Conservation (phyloP, 345 rosid species). For the Moringa oleifera region DNA sequence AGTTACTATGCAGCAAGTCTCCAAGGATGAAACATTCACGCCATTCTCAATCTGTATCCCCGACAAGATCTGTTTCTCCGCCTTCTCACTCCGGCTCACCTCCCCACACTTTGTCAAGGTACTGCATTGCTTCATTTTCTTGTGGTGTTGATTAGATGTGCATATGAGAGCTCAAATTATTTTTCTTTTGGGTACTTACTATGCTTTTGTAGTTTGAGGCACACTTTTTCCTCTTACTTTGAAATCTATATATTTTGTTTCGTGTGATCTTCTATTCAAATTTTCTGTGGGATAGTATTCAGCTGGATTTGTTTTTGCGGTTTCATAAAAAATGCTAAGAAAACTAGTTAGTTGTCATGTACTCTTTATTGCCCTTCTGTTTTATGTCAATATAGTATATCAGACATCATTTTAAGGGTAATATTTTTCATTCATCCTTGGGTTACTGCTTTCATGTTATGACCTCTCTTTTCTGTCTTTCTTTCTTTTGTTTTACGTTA, state of each 20-base stretch:
- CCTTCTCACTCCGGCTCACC: conserved; percentile 40
- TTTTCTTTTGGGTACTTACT: too few relatives aligned
- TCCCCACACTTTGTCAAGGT: conserved; percentile 53
- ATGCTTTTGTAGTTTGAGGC: too few relatives aligned
- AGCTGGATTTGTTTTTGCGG: too few relatives aligned
- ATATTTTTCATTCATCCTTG: too few relatives aligned
- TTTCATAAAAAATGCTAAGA: too few relatives aligned
- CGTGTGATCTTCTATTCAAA: too few relatives aligned
- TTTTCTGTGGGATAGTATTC: too few relatives aligned
- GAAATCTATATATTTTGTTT: too few relatives aligned
- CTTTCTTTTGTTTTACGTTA: not conserved
- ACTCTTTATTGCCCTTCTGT: not conserved
- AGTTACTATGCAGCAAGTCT: conserved; percentile 38
- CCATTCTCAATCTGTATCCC: conserved; percentile 29
- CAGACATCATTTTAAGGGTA: too few relatives aligned
- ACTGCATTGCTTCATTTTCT: not conserved
- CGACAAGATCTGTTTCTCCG: conserved; percentile 50
- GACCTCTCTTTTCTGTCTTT: not conserved
- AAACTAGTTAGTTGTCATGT: not conserved
- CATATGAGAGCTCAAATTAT: not conserved
- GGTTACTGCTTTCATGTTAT: not conserved
- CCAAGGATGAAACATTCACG: conserved; percentile 30
- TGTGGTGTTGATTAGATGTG: not conserved
- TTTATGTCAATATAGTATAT: too few relatives aligned
- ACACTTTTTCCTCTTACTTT: too few relatives aligned